These are phyloP conservation scores for Macrolepiota albuminosa DNA, from an alignment of 768 basidiomycete species.

Conservation along the genomic window DNA sequence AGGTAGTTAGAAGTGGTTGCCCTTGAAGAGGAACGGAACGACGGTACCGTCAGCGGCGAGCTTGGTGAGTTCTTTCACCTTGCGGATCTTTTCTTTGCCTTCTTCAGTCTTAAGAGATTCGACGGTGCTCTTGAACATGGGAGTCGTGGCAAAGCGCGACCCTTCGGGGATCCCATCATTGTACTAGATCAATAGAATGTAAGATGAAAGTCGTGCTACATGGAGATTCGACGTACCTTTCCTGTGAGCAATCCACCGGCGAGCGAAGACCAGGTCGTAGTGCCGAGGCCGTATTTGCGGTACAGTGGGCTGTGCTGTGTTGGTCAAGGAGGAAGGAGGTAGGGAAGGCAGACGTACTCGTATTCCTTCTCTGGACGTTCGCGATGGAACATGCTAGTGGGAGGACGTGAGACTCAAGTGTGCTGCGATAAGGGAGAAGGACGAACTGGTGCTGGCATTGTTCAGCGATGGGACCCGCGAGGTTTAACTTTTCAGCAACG, in stretches of 20 bases:
- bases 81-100: slow-evolving; percentile 65
- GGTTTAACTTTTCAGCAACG: slow-evolving; percentile 59
- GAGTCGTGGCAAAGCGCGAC: slow-evolving; percentile 63
- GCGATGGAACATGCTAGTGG: slow-evolving; percentile 70
- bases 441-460: slow-evolving; percentile 69
- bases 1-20: not conserved
- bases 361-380: slow-evolving; percentile 83
- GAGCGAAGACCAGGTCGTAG: slow-evolving; percentile 72
- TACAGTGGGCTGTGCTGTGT: slow-evolving; percentile 46
- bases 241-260: slow-evolving; percentile 75
- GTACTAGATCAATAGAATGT: slow-evolving; percentile 33
- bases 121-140: slow-evolving; percentile 44
- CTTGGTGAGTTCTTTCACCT: slow-evolving; percentile 62
- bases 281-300: slow-evolving; percentile 61
- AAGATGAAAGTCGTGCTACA: not conserved
- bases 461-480: slow-evolving; percentile 70
- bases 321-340: not conserved
- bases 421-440: no score
- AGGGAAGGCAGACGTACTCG: slow-evolving; percentile 30
- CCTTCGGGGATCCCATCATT: slow-evolving; percentile 72
- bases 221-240: slow-evolving; percentile 41
- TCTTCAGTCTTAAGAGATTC: slow-evolving; percentile 50
- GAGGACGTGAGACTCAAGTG: not conserved
- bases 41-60: slow-evolving; percentile 51
- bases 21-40: not conserved